These are phyloP conservation scores for Hydnomerulius pinastri DNA, from an alignment of 768 basidiomycete genomes.

Conservation along the genomic window DNA sequence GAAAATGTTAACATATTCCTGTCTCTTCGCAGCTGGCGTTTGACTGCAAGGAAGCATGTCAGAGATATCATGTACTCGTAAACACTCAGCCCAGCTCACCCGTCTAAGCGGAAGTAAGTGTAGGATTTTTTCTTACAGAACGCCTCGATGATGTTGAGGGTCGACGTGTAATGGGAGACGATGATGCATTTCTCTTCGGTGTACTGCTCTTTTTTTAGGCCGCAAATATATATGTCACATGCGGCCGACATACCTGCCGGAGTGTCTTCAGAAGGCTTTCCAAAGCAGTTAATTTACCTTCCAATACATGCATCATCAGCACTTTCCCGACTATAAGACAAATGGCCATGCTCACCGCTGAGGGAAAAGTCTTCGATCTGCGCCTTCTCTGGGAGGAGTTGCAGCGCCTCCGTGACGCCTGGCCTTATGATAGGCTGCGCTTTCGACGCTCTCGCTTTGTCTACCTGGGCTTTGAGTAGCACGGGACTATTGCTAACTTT, in stretches of 20 bases:
- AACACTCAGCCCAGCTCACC: slow-evolving; percentile 42
- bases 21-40: slow-evolving; percentile 74
- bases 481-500: slow-evolving; percentile 95
- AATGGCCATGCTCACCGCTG: slow-evolving; percentile 62
- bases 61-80: background rate
- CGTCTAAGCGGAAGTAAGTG: slow-evolving; percentile 84
- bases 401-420: slow-evolving; percentile 60
- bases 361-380: slow-evolving; percentile 71
- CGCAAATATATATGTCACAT: background rate
- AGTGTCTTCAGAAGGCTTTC: slow-evolving; percentile 63
- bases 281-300: slow-evolving; percentile 77
- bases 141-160: slow-evolving; percentile 87
- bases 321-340: background rate
- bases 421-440: slow-evolving; percentile 44
- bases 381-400: slow-evolving; percentile 58
- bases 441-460: slow-evolving; percentile 53
- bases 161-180: slow-evolving; percentile 96
- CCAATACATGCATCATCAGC: slow-evolving; percentile 9
- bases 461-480: slow-evolving; percentile 76
- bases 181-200: slow-evolving; percentile 95
- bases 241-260: slow-evolving; percentile 46
- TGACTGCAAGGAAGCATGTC: slow-evolving; percentile 45
- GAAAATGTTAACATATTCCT: slow-evolving; percentile 87
- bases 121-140: slow-evolving; percentile 79
- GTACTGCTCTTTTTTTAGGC: slow-evolving; percentile 38